Evolutionary conservation across 768 basidiomycete genomes (phyloP).

Genomic region (Termitomyces sp.): DNA sequence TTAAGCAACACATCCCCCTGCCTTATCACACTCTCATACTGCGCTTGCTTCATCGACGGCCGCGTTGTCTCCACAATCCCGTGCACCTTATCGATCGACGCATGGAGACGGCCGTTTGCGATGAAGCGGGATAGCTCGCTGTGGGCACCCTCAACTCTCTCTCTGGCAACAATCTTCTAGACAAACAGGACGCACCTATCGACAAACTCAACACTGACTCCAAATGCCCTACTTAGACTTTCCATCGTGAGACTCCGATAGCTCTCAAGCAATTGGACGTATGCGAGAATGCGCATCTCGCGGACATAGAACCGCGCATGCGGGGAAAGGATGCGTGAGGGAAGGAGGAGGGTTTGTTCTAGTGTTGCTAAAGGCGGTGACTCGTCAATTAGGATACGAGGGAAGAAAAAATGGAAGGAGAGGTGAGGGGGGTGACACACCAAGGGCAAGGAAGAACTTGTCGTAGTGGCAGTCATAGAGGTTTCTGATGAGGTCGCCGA

Average conservation of each 20-base stretch:
- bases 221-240: slow-evolving; percentile 81
- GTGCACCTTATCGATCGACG: slow-evolving; percentile 91
- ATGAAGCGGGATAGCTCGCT: slow-evolving; percentile 94
- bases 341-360: slow-evolving; percentile 82
- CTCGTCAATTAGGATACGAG: too few species aligned
- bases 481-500: slow-evolving; percentile 79
- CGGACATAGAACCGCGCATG: slow-evolving; percentile 89
- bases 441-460: slow-evolving; percentile 88
- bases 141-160: not conserved
- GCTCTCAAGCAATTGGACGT: slow-evolving; percentile 84
- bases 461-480: slow-evolving; percentile 93
- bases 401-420: too few species aligned
- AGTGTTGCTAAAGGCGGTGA: slow-evolving; percentile 56
- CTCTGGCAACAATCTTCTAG: not conserved
- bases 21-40: slow-evolving; percentile 90
- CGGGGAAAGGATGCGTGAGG: slow-evolving; percentile 78
- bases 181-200: slow-evolving; percentile 55
- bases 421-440: slow-evolving; percentile 29
- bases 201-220: slow-evolving; percentile 82
- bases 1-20: slow-evolving; percentile 89
- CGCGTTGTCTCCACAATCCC: slow-evolving; percentile 91
- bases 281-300: slow-evolving; percentile 95
- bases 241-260: slow-evolving; percentile 89
- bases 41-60: slow-evolving; percentile 60
- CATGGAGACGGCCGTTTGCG: slow-evolving; percentile 76